Evolutionary conservation across 2,329 filamentous ascomycete genomes (phyloP).

Genomic region (Talaromyces piceae): DNA sequence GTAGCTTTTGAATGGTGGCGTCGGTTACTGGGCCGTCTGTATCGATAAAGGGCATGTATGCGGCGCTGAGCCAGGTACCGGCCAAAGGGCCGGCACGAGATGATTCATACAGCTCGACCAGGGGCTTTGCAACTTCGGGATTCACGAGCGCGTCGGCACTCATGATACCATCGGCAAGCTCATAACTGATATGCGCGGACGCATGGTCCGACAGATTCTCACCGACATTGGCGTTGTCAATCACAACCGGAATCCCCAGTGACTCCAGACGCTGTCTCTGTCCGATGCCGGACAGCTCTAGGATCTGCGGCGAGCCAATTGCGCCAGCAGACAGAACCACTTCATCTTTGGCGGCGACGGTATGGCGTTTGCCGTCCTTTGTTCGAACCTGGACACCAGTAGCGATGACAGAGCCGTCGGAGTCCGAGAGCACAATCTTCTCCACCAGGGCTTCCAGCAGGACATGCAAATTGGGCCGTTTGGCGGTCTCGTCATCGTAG

Average conservation of each 20-base stretch:
- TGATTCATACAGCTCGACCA: slow-evolving; percentile 2
- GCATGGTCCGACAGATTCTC: slow-evolving; percentile 43
- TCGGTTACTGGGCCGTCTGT: not conserved
- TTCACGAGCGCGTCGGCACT: slow-evolving; percentile 1
- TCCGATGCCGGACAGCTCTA: slow-evolving; percentile 56
- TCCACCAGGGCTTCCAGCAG: slow-evolving; percentile 40
- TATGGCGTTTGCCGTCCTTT: slow-evolving; percentile 26
- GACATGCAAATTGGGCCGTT: slow-evolving; percentile 40
- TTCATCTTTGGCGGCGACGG: slow-evolving; percentile 36
- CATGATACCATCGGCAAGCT: slow-evolving; percentile 9
- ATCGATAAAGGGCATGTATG: slow-evolving; percentile 6
- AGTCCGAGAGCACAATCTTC: slow-evolving; percentile 16
- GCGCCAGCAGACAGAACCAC: slow-evolving; percentile 54
- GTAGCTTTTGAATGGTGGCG: not conserved
- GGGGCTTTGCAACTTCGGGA: not conserved
- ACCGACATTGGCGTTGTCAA: slow-evolving; percentile 40
- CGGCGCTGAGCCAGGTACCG: slow-evolving; percentile 1
- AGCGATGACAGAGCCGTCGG: slow-evolving; percentile 9
- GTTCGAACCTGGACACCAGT: slow-evolving; percentile 38
- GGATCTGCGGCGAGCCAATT: slow-evolving; percentile 49
- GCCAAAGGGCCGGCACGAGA: slow-evolving; percentile 1
- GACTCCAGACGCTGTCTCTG: slow-evolving; percentile 32
- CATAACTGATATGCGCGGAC: slow-evolving; percentile 11
- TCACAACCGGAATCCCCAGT: slow-evolving; percentile 35
- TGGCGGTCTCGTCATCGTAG: slow-evolving; percentile 22